These are phyloP conservation scores for Lobosporangium transversale DNA, from an alignment of 192 early-diverging fungal species.

Conservation along the genomic window DNA sequence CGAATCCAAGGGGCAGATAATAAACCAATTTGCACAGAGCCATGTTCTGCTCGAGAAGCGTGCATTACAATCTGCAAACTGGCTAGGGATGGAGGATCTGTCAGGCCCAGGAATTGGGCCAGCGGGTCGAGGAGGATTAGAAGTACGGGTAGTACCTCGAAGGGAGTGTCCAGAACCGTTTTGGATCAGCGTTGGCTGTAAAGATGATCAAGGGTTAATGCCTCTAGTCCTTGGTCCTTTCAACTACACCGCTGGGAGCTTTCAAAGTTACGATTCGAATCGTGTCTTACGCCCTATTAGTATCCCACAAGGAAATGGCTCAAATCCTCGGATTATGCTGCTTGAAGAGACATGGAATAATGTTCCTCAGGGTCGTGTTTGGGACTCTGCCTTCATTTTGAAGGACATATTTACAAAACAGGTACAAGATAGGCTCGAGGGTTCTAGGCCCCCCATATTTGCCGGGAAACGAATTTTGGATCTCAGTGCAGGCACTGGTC, in stretches of 20 bases:
- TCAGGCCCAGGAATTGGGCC: constrained; percentile 15
- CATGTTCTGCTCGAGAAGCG: constrained; percentile 14
- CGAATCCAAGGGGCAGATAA: constrained; percentile 9
- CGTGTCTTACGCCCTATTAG: constrained; percentile 19
- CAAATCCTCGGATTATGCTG: constrained; percentile 7
- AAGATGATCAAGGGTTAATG: constrained; percentile 6
- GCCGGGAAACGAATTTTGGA: constrained; percentile 53
- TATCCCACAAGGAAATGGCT: not conserved
- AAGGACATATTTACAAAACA: constrained; percentile 41
- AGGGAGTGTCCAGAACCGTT: not conserved
- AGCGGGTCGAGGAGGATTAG: constrained; percentile 27
- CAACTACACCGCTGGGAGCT: not conserved
- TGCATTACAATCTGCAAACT: constrained; percentile 24
- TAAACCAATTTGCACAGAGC: not conserved
- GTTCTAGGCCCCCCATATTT: constrained; percentile 21
- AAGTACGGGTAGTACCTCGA: constrained; percentile 9
- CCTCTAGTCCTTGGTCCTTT: constrained; percentile 17
- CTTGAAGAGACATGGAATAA: constrained; percentile 54
- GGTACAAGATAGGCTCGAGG: constrained; percentile 6
- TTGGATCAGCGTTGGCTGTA: constrained; percentile 18
- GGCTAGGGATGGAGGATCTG: constrained; percentile 6
- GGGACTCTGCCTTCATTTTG: constrained; percentile 61
- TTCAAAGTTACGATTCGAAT: not conserved
- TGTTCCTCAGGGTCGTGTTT: constrained; percentile 60
- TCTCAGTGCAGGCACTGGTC: constrained; percentile 61